A percentile compares a stretch with the other conserved stretches of the same genome.
Conservation (phyloP, 2,329 filamentous ascomycete genomes). For the Eurotiales sp. region DNA sequence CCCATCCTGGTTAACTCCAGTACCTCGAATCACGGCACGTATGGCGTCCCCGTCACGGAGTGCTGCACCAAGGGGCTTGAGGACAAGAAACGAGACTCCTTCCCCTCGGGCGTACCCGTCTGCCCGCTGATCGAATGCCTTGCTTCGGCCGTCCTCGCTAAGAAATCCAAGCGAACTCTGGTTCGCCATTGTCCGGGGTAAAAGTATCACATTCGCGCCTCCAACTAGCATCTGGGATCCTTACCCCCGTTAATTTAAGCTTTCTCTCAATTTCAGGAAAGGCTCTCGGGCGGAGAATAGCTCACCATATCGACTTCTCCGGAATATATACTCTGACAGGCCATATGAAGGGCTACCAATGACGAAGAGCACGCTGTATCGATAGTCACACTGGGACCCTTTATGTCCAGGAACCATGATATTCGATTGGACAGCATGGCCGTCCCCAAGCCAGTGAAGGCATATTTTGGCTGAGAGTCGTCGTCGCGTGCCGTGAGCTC, state of each 20-base stretch:
- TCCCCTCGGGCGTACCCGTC: conserved; percentile 44
- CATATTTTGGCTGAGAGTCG: conserved; percentile 16
- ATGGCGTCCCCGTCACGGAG: conserved; percentile 28
- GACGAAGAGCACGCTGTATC: conserved; percentile 19
- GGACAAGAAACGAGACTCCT: conserved; percentile 22
- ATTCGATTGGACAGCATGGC: conserved; percentile 30
- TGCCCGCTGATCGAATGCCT: conserved; percentile 32
- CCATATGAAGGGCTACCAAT: conserved; percentile 7
- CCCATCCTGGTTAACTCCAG: conserved; percentile 21
- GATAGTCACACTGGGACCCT: conserved; percentile 12
- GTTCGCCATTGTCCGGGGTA: conserved; percentile 3
- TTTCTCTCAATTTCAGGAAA: too few species aligned
- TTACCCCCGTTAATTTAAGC: too few species aligned
- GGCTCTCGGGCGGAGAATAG: neutral
- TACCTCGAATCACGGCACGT: conserved; percentile 25
- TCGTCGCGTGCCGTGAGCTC: conserved; percentile 27
- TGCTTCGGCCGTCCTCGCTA: conserved; percentile 21
- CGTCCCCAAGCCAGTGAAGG: conserved; percentile 22
- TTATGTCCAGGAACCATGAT: conserved; percentile 15
- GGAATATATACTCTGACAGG: neutral
- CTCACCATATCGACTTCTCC: conserved; percentile 3
- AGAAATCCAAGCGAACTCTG: conserved; percentile 18
- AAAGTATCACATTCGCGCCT: conserved; percentile 13
- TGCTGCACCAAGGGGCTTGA: conserved; percentile 27
- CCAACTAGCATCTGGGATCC: too few species aligned